phyloP scores from a whole-genome alignment of 2,329 filamentous ascomycete genomes.

The Penicillium italicum region DNA sequence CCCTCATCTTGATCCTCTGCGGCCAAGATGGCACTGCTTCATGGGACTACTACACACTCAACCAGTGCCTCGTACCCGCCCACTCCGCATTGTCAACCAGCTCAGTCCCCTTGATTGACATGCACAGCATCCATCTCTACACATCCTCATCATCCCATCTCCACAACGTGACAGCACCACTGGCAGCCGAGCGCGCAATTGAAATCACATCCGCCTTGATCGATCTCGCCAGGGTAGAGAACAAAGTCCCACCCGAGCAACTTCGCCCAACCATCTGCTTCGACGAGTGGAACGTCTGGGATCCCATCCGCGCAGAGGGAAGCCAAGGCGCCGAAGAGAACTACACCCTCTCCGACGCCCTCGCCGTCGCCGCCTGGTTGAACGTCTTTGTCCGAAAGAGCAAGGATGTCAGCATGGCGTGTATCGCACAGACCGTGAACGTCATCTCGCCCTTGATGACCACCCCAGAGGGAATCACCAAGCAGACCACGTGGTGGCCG shows the following conservation, averaged over 20 bases:
- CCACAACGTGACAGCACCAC: constrained; percentile 59
- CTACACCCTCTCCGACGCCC: constrained; percentile 70
- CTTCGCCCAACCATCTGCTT: constrained; percentile 70
- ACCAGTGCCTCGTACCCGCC: constrained; percentile 58
- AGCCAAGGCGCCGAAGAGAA: constrained; percentile 68
- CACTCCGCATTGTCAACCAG: constrained; percentile 43
- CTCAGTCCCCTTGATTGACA: constrained; percentile 58
- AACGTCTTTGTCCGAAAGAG: constrained; percentile 74
- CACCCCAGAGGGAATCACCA: constrained; percentile 57
- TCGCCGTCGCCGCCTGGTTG: constrained; percentile 71
- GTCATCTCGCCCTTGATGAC: constrained; percentile 77
- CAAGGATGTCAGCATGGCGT: constrained; percentile 70
- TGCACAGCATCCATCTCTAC: constrained; percentile 80
- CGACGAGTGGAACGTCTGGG: constrained; percentile 85
- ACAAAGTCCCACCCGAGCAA: constrained; percentile 53
- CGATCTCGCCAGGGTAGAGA: constrained; percentile 69
- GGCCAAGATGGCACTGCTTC: constrained; percentile 65
- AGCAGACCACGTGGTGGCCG: constrained; percentile 74
- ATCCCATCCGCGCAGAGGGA: constrained; percentile 66
- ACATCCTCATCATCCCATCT: constrained; percentile 58
- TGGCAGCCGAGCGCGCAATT: constrained; percentile 69
- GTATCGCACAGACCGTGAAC: constrained; percentile 73
- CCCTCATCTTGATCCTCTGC: constrained; percentile 67
- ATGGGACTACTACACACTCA: constrained; percentile 72
- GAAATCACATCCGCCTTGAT: constrained; percentile 66